Base-by-base conservation (phyloP, 2,329 filamentous ascomycete species). In the Scopulariopsis brevicaulis region DNA sequence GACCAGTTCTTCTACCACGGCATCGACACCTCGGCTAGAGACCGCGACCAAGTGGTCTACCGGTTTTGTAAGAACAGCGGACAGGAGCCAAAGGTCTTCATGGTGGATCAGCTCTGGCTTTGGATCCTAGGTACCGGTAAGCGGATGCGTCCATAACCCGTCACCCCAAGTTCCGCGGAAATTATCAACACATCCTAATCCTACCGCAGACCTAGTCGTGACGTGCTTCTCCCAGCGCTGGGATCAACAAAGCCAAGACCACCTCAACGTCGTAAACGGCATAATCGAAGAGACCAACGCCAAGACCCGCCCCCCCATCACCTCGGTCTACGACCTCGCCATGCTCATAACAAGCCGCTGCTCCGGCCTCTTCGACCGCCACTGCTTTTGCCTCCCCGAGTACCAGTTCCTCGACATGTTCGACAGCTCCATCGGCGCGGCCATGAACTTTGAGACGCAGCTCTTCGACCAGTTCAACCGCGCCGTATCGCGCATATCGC, bases 31-130 rank as follows among this genome's bases (percentile, higher is more conserved):
- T 61, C 66, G 4, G 60, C 63, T 1, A 64, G 75, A 4, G 76
- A 78, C 53, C 61, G 64, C 3, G 73, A 76, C 35, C 74, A 76
- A 52, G 73, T 76, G 0, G 67, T 76, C 1, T 75, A 73, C 48
- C 69, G 73, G 0, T 64, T 62, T 2, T 64, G 60, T 20, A 59
- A 54, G 6, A 18, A 43, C 2, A 14, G 57, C 18, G 25, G 55
- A 0, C 20, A 59, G 22, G 51, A 54, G 15, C 58, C 59, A 1
- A 63, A 66, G 1, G 58, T 75, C 2, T 60, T 75, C 6, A 76
- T 75, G 73, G 72, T 74, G 1, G 73, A 75, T 43, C 73, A 76
- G 56, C 65, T 75, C 0, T 76, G 73, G 73, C 67, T 76, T 66
- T 75, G 72, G 72, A 66, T 75, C 25, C 60, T 74, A 1, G 72